These are phyloP conservation scores for Orbilia javanica DNA, from an alignment of 2,329 filamentous ascomycete species.

Conservation along the genomic window DNA sequence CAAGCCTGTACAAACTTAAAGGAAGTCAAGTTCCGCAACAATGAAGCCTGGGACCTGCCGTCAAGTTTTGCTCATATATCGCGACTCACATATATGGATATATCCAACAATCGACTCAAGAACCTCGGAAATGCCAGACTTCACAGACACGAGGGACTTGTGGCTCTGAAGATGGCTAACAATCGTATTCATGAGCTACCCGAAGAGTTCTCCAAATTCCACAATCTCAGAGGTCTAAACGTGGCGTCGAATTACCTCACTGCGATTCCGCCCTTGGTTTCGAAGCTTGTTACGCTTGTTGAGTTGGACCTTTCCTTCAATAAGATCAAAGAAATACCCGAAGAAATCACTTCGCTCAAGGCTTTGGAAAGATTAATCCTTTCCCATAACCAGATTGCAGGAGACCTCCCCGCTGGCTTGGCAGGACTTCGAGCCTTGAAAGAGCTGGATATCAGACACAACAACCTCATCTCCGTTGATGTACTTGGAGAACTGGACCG, in stretches of 20 bases:
- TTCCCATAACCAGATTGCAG: conserved; percentile 90
- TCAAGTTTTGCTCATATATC: conserved; percentile 84
- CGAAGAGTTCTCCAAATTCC: conserved; percentile 83
- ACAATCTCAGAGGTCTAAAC: conserved; percentile 83
- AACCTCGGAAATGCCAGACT: conserved; percentile 87
- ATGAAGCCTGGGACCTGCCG: conserved; percentile 88
- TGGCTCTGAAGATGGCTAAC: conserved; percentile 93
- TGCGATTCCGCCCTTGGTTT: conserved; percentile 86
- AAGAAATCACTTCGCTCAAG: conserved; percentile 80
- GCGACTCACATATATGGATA: conserved; percentile 87
- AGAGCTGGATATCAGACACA: conserved; percentile 95
- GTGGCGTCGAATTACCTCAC: conserved; percentile 93
- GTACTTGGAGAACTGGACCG: conserved; percentile 85
- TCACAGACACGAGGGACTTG: conserved; percentile 78
- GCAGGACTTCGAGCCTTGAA: conserved; percentile 80
- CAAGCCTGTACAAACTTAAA: conserved; percentile 90
- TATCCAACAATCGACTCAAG: conserved; percentile 93
- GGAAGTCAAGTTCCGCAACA: conserved; percentile 95
- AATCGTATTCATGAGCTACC: conserved; percentile 86
- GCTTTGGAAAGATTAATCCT: conserved; percentile 91
- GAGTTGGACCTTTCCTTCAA: conserved; percentile 99
- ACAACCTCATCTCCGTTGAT: conserved; percentile 88
- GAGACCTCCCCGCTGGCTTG: conserved; percentile 80
- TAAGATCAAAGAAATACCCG: conserved; percentile 81
- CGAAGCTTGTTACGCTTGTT: conserved; percentile 82